Base-by-base conservation (phyloP, 2,329 filamentous ascomycete species). In the Cytospora piceicola region DNA sequence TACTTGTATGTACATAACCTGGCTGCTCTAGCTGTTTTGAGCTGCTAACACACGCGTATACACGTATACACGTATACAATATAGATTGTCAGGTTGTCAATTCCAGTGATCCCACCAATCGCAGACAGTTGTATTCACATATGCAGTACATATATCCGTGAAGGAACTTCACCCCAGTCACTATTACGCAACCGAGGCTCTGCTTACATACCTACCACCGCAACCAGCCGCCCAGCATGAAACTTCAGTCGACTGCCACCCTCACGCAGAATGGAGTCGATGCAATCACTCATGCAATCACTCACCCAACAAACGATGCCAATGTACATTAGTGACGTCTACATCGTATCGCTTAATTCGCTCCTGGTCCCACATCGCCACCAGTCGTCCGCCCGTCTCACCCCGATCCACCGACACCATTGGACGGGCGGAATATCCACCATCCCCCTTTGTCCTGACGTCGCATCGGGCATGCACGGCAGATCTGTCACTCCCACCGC, bases 401-500 rank as follows among this genome's bases (percentile, higher is more conserved):
- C 60, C 55, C 60, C 46, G 9, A 36, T 56, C 52, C 29, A 27
- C 39, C 12, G 29, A 54, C 53, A 63, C 53, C 29, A 63, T 63
- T 63, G 60, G 60, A 57, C 39, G 60, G 6, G 32, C 46, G n/a
- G n/a, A 24, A 29, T 29, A 29, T 49, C n/a, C 39, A 57, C 49
- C 59, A 42, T 27, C 42, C 34, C 36, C 36, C 11, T 49, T 34
- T 56, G 39, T 62, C 56, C 56, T 56, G 60, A 49, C 53, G 60
- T 62, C 46, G 53, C 60, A 57, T 63, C 60, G 60, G 60, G 52
- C 46, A 61, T 58, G 36, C 55, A 58, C 65, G 42, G 11, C 29
- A 60, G 57, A 66, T 51, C 30, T 30, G 46, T 42, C 42, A 53
- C 51, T 53, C 24, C 24, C 17, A 20, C 51, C 51, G 24, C 4